Conservation (phyloP, 2,329 filamentous ascomycete genomes). For the Fusarium solani-melongenae region DNA sequence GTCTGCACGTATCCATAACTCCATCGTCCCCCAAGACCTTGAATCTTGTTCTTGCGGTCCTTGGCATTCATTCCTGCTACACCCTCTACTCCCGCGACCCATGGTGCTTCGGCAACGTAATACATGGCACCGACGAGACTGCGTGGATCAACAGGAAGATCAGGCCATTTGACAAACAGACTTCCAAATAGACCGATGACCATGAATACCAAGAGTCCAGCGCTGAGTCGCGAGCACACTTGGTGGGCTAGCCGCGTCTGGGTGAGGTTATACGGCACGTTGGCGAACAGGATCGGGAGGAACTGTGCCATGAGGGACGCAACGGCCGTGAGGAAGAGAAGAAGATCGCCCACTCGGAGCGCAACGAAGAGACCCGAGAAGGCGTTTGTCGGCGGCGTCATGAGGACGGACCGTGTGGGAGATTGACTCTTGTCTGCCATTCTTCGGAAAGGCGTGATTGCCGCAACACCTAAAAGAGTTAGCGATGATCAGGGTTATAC, state of each 20-base stretch:
- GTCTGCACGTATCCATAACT: conserved; percentile 34
- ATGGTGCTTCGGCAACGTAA: conserved; percentile 47
- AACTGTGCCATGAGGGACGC: conserved; percentile 59
- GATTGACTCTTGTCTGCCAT: conserved; percentile 49
- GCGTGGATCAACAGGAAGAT: conserved; percentile 58
- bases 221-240: conserved; percentile 54
- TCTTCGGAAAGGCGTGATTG: conserved; percentile 55
- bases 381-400: conserved; percentile 56
- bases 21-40: conserved; percentile 28
- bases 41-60: conserved; percentile 18
- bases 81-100: conserved; percentile 27
- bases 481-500: neutral
- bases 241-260: conserved; percentile 52
- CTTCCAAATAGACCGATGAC: conserved; percentile 51
- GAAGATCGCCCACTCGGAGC: conserved; percentile 47
- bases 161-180: conserved; percentile 55
- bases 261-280: conserved; percentile 58
- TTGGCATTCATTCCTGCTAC: conserved; percentile 29
- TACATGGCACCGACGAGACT: conserved; percentile 57
- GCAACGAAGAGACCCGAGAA: conserved; percentile 53
- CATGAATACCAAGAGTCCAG: conserved; percentile 55
- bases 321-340: conserved; percentile 53
- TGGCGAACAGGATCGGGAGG: conserved; percentile 59
- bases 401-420: conserved; percentile 51
- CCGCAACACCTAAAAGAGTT: conserved; percentile 48